Conservation (phyloP, 805 yeast species). For the Gaillardinia entomophila region DNA sequence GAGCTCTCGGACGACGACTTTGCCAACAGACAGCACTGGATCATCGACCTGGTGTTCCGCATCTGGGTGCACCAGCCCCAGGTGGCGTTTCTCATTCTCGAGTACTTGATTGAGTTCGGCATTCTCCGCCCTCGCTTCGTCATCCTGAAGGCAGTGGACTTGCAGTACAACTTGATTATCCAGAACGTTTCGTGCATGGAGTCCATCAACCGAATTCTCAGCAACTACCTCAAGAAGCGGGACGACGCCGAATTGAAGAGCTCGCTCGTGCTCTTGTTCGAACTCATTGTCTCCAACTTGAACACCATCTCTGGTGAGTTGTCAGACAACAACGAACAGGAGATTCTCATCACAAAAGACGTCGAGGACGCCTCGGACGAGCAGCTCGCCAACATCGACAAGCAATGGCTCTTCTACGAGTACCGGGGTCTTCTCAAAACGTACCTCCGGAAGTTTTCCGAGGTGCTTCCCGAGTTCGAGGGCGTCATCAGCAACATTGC, state of each 20-base stretch:
- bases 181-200: slow-evolving; percentile 41
- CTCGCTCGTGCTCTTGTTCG: slow-evolving; percentile 15
- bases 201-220: slow-evolving; percentile 30
- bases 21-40: slow-evolving; percentile 26
- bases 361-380: slow-evolving; percentile 20
- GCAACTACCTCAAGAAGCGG: slow-evolving; percentile 10
- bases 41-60: slow-evolving; percentile 34
- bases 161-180: slow-evolving; percentile 27
- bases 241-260: slow-evolving; percentile 10
- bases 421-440: slow-evolving; percentile 37
- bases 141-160: slow-evolving; percentile 19
- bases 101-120: slow-evolving; percentile 34
- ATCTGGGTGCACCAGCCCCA: slow-evolving; percentile 43
- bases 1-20: slow-evolving; percentile 18
- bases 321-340: slow-evolving; percentile 7
- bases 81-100: slow-evolving; percentile 37
- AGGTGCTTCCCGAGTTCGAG: slow-evolving; percentile 10
- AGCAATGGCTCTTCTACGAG: slow-evolving; percentile 38
- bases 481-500: slow-evolving; percentile 12
- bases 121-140: slow-evolving; percentile 26
- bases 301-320: slow-evolving; percentile 16
- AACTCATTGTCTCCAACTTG: slow-evolving; percentile 23
- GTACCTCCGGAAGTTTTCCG: slow-evolving; percentile 25
- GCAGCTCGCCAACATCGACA: slow-evolving; percentile 22
- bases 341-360: slow-evolving; percentile 19